These are phyloP conservation scores for Anisodus acutangulus DNA, from an alignment of 257 asterid genomes.

Conservation along the genomic window DNA sequence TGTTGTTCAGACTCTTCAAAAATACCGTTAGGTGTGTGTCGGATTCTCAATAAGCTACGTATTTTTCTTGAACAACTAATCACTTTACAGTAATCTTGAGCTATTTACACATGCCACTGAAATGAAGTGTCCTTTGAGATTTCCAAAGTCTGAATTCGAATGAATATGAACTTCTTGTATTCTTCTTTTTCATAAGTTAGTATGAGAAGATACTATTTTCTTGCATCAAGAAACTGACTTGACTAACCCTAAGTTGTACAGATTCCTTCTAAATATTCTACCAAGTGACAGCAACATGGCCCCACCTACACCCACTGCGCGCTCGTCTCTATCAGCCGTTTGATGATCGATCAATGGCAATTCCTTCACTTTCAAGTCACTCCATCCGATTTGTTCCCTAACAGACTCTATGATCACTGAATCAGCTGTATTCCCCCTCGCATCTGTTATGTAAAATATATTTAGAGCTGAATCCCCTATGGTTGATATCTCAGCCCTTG, in stretches of 20 bases:
- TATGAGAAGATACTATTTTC: neutral
- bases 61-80: neutral
- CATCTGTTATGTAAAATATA: slow-evolving; percentile 80
- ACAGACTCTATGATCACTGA: slow-evolving; percentile 66
- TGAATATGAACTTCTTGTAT: slow-evolving; percentile 7
- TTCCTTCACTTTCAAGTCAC: slow-evolving; percentile 76
- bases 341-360: slow-evolving; percentile 56
- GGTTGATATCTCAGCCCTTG: slow-evolving; percentile 89
- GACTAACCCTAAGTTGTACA: slow-evolving; percentile 79
- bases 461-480: slow-evolving; percentile 51
- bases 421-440: slow-evolving; percentile 62
- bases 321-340: slow-evolving; percentile 47
- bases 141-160: neutral
- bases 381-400: slow-evolving; percentile 64
- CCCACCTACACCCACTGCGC: slow-evolving; percentile 58
- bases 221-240: slow-evolving; percentile 57
- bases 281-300: slow-evolving; percentile 77
- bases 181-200: slow-evolving; percentile 11
- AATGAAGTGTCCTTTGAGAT: slow-evolving; percentile 23
- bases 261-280: slow-evolving; percentile 81
- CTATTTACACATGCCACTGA: slow-evolving; percentile 43
- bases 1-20: neutral
- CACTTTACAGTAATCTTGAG: slow-evolving; percentile 23
- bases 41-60: neutral
- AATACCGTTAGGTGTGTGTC: neutral